Base-by-base conservation (phyloP, 148 eudicot genomes). In the Cornus florida region DNA sequence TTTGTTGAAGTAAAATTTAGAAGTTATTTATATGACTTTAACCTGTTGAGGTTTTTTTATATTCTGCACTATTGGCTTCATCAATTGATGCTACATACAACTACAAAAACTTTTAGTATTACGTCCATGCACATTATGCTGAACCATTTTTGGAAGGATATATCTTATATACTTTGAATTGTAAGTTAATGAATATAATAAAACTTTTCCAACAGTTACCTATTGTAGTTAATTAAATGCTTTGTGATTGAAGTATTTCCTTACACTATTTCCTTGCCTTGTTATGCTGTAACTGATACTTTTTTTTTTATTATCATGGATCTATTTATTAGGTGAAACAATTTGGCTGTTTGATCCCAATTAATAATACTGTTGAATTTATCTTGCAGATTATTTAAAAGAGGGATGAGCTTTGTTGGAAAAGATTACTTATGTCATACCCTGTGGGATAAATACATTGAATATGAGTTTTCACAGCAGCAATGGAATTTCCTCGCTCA, bases 401-500 rank as follows among this genome's bases (percentile, higher is more conserved):
- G 91, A 90, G 98, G 88, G 67, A 39, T 93, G 69, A 90, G 91
- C 20, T 88, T 82, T 86, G 92, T 95, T 77, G 97, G 92, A 79
- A 95, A 86, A 78, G 97, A 95, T 84, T 95, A 90, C 86, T 81
- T 77, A 56, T 93, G 97, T 79, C 85, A 93, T 88, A 82, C 71
- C 69, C 79, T 95, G 50, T 95, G 98, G 98, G 96, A 95, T 81
- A 88, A 84, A 72, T 95, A 90, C 86, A 82, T 93, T 69, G 89
- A 87, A 79, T 95, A 83, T 82, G 97, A 93, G 86, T 92, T 82
- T 76, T 86, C 92, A 87, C 93, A 89, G 83, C 90, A 95, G 75
- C 89, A 90, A n/a, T 95, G 97, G 97, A 84, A 73, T 73, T 88
- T 86, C 77, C 91, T 95, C 86, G 90, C 93, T 41, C 87, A 80